These are phyloP conservation scores for Russula foetens DNA, from an alignment of 768 basidiomycete species.

Conservation along the genomic window DNA sequence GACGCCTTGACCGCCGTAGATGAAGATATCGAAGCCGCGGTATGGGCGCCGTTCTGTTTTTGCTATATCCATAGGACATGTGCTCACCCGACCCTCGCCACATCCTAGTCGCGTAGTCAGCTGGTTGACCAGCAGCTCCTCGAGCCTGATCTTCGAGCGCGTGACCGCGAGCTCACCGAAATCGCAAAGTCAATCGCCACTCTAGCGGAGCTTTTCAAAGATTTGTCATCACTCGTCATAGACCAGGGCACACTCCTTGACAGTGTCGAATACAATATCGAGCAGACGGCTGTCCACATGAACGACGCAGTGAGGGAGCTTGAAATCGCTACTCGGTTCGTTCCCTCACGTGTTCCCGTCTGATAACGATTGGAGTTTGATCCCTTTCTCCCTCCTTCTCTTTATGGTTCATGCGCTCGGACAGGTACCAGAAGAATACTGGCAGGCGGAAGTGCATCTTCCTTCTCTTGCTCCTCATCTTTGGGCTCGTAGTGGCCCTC, in stretches of 20 bases:
- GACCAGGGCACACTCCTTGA: conserved; percentile 97
- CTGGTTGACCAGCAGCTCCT: conserved; percentile 29
- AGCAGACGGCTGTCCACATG: conserved; percentile 78
- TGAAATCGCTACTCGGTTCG: conserved; percentile 70
- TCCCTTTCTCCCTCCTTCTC: not conserved
- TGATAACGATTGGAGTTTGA: conserved; percentile 12
- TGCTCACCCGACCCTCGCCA: conserved; percentile 16
- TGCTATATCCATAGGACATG: conserved; percentile 3
- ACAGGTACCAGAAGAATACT: conserved; percentile 89
- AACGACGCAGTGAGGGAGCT: conserved; percentile 82
- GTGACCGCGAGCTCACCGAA: conserved; percentile 70
- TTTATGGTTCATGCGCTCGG: not conserved
- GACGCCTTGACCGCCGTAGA: conserved; percentile 81
- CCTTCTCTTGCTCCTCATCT: conserved; percentile 80
- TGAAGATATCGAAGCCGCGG: conserved; percentile 84
- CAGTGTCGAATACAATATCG: conserved; percentile 95
- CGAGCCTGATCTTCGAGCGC: conserved; percentile 35
- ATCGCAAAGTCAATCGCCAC: conserved; percentile 89
- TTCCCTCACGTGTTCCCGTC: conserved; percentile 7
- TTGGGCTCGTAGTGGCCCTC: conserved; percentile 78
- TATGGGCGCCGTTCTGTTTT: conserved; percentile 28
- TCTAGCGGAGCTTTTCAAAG: conserved; percentile 94
- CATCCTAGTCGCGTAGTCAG: conserved; percentile 29
- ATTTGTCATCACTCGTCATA: conserved; percentile 86
- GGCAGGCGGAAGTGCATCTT: conserved; percentile 92